phyloP scores from a whole-genome alignment of 768 basidiomycete species.

The Plicaturopsis crispa region DNA sequence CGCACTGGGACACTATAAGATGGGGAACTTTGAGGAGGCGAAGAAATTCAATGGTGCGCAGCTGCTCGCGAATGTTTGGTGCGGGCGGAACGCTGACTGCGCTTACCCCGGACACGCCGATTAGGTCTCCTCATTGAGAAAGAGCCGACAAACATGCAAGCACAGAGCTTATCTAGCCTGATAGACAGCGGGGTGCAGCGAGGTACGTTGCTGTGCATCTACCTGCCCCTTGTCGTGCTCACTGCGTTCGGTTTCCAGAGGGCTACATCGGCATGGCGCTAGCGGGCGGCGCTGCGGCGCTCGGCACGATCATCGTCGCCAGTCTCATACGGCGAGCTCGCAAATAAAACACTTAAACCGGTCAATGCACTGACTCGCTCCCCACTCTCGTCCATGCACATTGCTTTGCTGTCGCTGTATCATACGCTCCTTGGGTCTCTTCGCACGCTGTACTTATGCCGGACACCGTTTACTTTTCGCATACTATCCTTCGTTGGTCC shows the following conservation, averaged over 20 bases:
- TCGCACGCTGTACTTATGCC: no score
- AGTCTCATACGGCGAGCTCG: conserved; percentile 81
- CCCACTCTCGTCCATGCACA: no score
- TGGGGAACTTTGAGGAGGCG: conserved; percentile 91
- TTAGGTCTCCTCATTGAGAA: conserved; percentile 81
- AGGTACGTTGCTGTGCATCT: conserved; percentile 37
- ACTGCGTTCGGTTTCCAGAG: conserved; percentile 39
- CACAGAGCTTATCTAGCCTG: conserved; percentile 74
- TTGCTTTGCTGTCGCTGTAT: no score
- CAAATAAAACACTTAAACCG: no score
- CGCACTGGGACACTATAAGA: conserved; percentile 93
- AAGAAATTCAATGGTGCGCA: conserved; percentile 83
- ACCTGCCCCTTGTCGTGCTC: background rate
- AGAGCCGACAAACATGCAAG: conserved; percentile 91
- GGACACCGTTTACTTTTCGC: no score
- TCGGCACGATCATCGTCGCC: conserved; percentile 70
- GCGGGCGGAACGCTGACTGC: no score
- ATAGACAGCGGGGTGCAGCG: conserved; percentile 82
- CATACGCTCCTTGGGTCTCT: no score
- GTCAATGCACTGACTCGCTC: no score
- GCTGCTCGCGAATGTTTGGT: no score
- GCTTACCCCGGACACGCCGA: no score
- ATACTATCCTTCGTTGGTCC: no score
- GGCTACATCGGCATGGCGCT: conserved; percentile 99
- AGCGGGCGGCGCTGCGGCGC: conserved; percentile 81